phyloP scores from a whole-genome alignment of 306 rosid genomes.

The Luffa acutangula region DNA sequence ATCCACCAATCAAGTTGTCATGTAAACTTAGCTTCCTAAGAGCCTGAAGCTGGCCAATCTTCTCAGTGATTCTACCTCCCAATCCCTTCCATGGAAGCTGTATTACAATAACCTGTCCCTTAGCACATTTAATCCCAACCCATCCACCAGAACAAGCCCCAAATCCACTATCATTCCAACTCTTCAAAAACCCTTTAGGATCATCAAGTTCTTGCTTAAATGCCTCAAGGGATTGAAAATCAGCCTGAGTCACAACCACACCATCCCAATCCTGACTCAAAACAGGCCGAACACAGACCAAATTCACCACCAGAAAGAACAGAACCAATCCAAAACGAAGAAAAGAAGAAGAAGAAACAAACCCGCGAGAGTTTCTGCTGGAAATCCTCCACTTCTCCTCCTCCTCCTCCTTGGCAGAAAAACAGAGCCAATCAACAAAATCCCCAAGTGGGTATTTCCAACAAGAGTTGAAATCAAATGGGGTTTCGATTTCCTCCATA shows the following conservation, averaged over 20 bases:
- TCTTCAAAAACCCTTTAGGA: conserved; percentile 66
- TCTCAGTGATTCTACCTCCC: conserved; percentile 53
- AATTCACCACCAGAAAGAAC: conserved; percentile 5
- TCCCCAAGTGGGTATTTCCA: conserved; percentile 12
- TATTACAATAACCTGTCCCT: conserved; percentile 82
- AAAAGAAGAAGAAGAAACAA: conserved; percentile 22
- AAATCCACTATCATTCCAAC: conserved; percentile 77
- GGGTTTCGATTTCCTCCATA: neutral
- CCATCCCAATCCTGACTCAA: conserved; percentile 63
- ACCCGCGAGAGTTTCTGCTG: neutral
- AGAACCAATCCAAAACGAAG: conserved; percentile 11
- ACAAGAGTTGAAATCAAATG: neutral
- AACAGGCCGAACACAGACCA: neutral
- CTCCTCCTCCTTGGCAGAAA: conserved; percentile 6
- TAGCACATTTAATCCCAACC: conserved; percentile 87
- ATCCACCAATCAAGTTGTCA: conserved; percentile 56
- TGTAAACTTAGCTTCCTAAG: conserved; percentile 83
- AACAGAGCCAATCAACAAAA: conserved; percentile 15
- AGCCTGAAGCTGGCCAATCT: conserved; percentile 63
- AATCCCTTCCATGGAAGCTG: conserved; percentile 88
- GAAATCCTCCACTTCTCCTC: conserved; percentile 33
- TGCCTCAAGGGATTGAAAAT: conserved; percentile 68
- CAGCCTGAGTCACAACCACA: conserved; percentile 63
- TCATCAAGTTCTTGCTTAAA: conserved; percentile 69
- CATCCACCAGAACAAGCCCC: conserved; percentile 90